Percentiles rank a stretch among this genome's conserved stretches.
phyloP scores from a whole-genome alignment of 495 filamentous ascomycete species.

The Aspergillus hancockii region DNA sequence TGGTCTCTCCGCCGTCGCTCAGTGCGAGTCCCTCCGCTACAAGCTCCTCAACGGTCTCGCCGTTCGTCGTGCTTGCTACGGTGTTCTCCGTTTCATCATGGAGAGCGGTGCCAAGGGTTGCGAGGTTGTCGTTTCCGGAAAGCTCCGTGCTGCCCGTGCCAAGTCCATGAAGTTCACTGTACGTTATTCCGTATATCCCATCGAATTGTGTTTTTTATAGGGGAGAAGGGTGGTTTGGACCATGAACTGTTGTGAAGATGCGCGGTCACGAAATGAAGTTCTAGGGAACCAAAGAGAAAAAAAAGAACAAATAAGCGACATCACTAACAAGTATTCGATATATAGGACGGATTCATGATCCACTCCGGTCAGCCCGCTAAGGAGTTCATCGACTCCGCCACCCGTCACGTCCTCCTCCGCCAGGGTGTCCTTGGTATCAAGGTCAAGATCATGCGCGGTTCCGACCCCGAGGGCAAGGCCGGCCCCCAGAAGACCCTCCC shows the following conservation, averaged over 20 bases:
- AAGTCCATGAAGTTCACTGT: constrained; percentile 99
- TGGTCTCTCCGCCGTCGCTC: constrained; percentile 97
- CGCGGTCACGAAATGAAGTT: too few species aligned
- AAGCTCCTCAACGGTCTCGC: constrained; percentile 99
- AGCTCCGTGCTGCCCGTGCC: constrained; percentile 96
- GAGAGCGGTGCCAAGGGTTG: constrained; percentile 99
- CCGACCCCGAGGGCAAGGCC: constrained; percentile 98
- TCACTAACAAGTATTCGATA: constrained; percentile 10
- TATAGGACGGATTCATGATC: constrained; percentile 99
- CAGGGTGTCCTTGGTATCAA: constrained; percentile 99
- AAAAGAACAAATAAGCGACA: background rate
- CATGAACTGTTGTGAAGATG: background rate
- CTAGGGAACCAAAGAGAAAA: background rate
- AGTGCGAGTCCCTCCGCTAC: constrained; percentile 99
- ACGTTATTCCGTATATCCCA: constrained; percentile 33
- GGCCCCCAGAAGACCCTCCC: constrained; percentile 95
- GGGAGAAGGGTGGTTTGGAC: background rate
- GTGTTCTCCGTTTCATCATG: constrained; percentile 99
- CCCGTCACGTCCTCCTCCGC: constrained; percentile 97
- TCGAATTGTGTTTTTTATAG: background rate
- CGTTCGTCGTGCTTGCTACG: constrained; percentile 96
- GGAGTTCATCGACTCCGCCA: constrained; percentile 98
- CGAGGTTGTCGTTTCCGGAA: constrained; percentile 98
- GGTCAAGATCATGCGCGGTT: constrained; percentile 99
- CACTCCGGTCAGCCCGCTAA: constrained; percentile 99